Conservation (phyloP, 2,329 filamentous ascomycete genomes). For the Cladorrhinum sp. region DNA sequence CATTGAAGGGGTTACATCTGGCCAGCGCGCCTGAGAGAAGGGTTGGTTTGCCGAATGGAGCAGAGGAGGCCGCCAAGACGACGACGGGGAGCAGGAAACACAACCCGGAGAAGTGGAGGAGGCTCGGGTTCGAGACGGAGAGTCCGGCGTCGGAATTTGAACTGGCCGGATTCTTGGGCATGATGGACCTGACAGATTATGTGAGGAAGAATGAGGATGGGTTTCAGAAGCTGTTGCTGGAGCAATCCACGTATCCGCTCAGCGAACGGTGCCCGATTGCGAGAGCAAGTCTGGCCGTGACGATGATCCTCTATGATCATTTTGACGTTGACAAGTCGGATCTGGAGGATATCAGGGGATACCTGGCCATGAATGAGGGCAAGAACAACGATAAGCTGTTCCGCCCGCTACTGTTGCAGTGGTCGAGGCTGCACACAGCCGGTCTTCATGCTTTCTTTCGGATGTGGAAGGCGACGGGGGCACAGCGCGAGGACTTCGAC, state of each 20-base stretch:
- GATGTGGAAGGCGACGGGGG: conserved; percentile 87
- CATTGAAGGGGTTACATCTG: conserved; percentile 80
- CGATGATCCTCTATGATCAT: conserved; percentile 86
- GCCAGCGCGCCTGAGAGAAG: conserved; percentile 70
- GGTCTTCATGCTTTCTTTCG: conserved; percentile 85
- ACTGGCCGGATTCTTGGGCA: conserved; percentile 80
- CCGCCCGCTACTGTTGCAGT: conserved; percentile 83
- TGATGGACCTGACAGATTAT: conserved; percentile 97
- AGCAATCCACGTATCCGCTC: conserved; percentile 73
- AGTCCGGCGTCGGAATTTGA: conserved; percentile 84
- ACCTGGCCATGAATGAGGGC: conserved; percentile 69
- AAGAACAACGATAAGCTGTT: conserved; percentile 84
- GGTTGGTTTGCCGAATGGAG: conserved; percentile 4
- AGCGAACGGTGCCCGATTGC: conserved; percentile 82
- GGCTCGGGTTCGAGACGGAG: conserved; percentile 88
- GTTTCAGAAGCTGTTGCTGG: conserved; percentile 87
- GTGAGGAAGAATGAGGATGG: conserved; percentile 87
- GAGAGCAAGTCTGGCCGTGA: conserved; percentile 80
- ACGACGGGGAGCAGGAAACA: conserved; percentile 64
- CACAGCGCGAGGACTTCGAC: conserved; percentile 81
- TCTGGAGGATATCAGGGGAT: conserved; percentile 69
- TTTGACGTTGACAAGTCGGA: conserved; percentile 90
- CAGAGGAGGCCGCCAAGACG: conserved; percentile 24
- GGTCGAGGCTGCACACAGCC: conserved; percentile 85
- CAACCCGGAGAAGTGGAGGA: conserved; percentile 88